Base-by-base conservation (phyloP, 345 rosid genomes). In the Hibiscus trionum region DNA sequence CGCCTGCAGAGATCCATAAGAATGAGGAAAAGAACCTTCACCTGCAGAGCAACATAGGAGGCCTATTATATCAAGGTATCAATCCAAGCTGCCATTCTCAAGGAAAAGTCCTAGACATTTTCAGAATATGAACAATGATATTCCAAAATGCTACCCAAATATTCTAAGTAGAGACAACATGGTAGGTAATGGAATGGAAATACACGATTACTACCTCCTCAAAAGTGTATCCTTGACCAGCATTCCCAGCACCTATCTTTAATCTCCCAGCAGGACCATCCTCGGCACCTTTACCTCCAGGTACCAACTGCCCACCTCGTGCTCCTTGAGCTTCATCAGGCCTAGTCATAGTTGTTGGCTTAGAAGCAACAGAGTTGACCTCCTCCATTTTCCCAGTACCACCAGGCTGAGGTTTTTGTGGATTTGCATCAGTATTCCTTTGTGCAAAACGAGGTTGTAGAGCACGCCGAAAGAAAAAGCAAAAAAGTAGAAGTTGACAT, bases 211-310 rank as follows among this genome's bases (percentile, higher is more conserved):
- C 29, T 83, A 96, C 98, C 98, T 96, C 99, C 77, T 93, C 99
- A 81, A 85, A 96, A 67, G 93, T 96, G 82, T 96, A 96, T 77
- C 99, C 99, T 82, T 96, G 99, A 76, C 97, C 98, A 69, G 98
- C 98, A 89, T 93, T 96, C 70, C 99, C 99, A 80, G 72, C 87
- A 46, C 99, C 98, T 81, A 91, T 74, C 83, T 94, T 91, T 57
- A 86, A 78, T 61, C 91, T 84, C 26, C 89, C 86, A 47, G 90
- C 81, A 81, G 88, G 80, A 79, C 89, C 86, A 61, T 96, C 99
- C 74, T 96, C 99, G 55, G 70, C 84, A 75, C 89, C 94, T 86
- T 93, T 96, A 44, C 82, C 82, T 77, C 91, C 98, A 80, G 90
- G 79, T 33, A 82, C 71, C 14, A 81, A 66, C 78, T 89, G 97